phyloP scores from a whole-genome alignment of 2,329 filamentous ascomycete species.

The Sporothrix brunneoviolacea region DNA sequence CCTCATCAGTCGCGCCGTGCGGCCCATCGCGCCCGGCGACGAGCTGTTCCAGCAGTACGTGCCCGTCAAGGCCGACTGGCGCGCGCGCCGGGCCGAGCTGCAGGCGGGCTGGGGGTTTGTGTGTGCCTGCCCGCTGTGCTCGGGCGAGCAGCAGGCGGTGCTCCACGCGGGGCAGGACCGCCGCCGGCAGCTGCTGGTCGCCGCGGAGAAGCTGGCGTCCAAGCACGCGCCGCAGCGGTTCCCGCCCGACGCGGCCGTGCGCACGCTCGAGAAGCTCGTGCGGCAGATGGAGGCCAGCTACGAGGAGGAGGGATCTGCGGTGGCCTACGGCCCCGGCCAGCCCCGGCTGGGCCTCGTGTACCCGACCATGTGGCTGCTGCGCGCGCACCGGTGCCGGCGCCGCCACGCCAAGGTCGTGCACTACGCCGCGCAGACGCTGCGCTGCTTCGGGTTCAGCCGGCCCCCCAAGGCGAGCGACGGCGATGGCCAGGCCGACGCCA shows the following conservation, averaged over 20 bases:
- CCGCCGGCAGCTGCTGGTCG: conserved; percentile 9
- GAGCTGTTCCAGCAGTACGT: conserved; percentile 35
- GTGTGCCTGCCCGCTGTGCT: conserved; percentile 34
- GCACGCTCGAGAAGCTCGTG: conserved; percentile 26
- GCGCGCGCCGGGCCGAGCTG: conserved; percentile 24
- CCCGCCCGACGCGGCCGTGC: conserved; percentile 27
- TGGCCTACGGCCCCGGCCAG: conserved; percentile 24
- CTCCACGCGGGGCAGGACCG: conserved; percentile 17
- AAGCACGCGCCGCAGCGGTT: conserved; percentile 19
- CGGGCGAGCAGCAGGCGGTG: neutral
- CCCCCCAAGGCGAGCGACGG: conserved; percentile 20
- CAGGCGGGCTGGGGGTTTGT: conserved; percentile 32
- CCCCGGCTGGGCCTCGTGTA: conserved; percentile 30
- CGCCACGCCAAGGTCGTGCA: conserved; percentile 28
- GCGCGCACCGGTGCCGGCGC: conserved; percentile 26
- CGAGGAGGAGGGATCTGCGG: conserved; percentile 25
- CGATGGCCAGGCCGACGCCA: conserved; percentile 9
- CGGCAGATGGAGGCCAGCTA: conserved; percentile 28
- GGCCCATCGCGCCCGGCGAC: conserved; percentile 30
- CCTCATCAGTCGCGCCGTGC: conserved; percentile 29
- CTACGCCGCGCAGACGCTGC: conserved; percentile 25
- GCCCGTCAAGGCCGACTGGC: conserved; percentile 26
- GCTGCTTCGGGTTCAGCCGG: conserved; percentile 29
- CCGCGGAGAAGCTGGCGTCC: conserved; percentile 17
- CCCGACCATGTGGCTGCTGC: conserved; percentile 30